These are phyloP conservation scores for Cryptococcus deneoformans DNA, from an alignment of 1,284 basidiomycete genomes.

Conservation along the genomic window DNA sequence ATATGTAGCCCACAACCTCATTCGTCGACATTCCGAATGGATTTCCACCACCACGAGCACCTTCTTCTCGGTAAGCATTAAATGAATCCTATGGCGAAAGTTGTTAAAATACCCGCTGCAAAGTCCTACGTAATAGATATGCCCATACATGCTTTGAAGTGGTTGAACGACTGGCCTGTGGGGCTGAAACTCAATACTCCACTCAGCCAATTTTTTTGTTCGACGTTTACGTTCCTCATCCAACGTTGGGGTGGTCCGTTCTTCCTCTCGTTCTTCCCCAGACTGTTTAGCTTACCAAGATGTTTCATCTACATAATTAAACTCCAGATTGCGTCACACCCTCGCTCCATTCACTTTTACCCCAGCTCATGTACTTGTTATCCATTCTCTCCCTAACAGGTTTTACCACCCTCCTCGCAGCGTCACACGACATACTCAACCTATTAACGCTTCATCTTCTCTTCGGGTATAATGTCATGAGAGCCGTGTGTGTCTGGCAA, in stretches of 20 bases:
- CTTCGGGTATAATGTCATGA: slow-evolving; percentile 66
- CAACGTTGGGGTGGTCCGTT: slow-evolving; percentile 66
- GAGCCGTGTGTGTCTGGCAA: slow-evolving; percentile 63
- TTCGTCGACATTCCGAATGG: slow-evolving; percentile 13
- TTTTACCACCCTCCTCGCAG: slow-evolving; percentile 30
- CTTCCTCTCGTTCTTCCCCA: neutral
- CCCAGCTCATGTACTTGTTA: slow-evolving; percentile 5
- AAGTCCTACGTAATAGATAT: slow-evolving; percentile 14
- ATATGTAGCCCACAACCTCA: slow-evolving; percentile 19
- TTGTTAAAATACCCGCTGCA: neutral
- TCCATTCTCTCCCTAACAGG: slow-evolving; percentile 23
- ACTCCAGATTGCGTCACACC: slow-evolving; percentile 15
- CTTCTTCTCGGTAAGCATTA: slow-evolving; percentile 4
- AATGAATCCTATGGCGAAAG: no score
- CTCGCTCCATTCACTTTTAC: slow-evolving; percentile 7
- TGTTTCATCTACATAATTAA: no score
- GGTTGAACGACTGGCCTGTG: slow-evolving; percentile 94
- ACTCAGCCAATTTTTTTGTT: slow-evolving; percentile 75
- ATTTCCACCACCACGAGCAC: slow-evolving; percentile 5
- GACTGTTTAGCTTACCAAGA: neutral
- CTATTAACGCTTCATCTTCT: slow-evolving; percentile 68
- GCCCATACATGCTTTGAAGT: slow-evolving; percentile 46
- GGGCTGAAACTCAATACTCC: slow-evolving; percentile 96
- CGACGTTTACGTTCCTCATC: slow-evolving; percentile 63
- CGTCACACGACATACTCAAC: slow-evolving; percentile 25